phyloP scores from a whole-genome alignment of 768 basidiomycete species.

The Omphalotus guepiniiformis region DNA sequence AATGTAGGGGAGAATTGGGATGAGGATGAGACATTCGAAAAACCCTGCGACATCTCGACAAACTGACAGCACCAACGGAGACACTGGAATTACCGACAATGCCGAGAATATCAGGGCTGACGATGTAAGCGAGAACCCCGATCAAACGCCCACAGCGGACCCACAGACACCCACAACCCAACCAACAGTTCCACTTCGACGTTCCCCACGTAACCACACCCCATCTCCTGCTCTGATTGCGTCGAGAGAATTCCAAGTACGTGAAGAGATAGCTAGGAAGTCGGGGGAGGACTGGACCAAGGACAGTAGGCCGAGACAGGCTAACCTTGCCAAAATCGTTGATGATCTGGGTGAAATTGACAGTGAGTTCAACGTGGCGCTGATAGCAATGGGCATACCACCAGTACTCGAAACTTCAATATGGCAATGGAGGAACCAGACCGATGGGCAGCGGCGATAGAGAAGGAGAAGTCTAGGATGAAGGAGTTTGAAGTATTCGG shows the following conservation, averaged over 20 bases:
- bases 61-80: slow-evolving; percentile 18
- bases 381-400: neutral
- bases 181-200: neutral
- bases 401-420: neutral
- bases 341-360: neutral
- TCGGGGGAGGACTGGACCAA: neutral
- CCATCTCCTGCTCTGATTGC: neutral
- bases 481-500: neutral
- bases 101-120: too few relatives aligned
- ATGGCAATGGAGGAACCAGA: neutral
- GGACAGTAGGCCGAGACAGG: neutral
- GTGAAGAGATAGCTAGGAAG: neutral
- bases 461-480: neutral
- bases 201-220: neutral
- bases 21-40: neutral
- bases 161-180: neutral
- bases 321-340: neutral
- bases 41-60: neutral
- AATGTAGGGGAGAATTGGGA: neutral
- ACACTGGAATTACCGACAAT: too few relatives aligned
- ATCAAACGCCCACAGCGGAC: too few relatives aligned
- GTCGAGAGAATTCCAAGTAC: neutral
- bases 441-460: neutral
- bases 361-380: neutral
- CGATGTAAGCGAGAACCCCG: too few relatives aligned